Conservation (phyloP, 1,284 basidiomycete species). For the Naganishia albida region DNA sequence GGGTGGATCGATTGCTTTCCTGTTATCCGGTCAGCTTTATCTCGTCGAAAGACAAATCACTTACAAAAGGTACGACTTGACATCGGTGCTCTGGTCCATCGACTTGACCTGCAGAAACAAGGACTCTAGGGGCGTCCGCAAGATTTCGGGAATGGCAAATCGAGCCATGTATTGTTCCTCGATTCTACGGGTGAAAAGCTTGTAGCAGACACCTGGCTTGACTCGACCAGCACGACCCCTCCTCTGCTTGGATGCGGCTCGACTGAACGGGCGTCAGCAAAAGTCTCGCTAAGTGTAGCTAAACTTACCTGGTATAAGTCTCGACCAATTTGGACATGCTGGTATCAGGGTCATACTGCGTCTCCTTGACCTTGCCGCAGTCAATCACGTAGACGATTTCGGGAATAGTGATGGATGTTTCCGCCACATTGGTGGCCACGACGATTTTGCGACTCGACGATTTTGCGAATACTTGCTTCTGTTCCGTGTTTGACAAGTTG, state of each 20-base stretch:
- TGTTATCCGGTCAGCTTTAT: conserved; percentile 54
- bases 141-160: conserved; percentile 83
- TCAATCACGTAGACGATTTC: conserved; percentile 85
- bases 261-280: conserved; percentile 53
- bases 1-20: conserved; percentile 81
- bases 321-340: conserved; percentile 77
- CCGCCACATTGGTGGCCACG: conserved; percentile 78
- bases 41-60: conserved; percentile 13
- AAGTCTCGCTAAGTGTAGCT: not conserved
- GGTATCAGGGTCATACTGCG: conserved; percentile 72
- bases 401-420: conserved; percentile 94
- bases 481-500: conserved; percentile 82
- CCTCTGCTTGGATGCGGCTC: conserved; percentile 79
- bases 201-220: conserved; percentile 74
- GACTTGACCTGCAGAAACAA: conserved; percentile 81
- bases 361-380: conserved; percentile 86
- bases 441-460: conserved; percentile 78
- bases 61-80: conserved; percentile 61
- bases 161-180: conserved; percentile 70
- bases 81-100: conserved; percentile 74
- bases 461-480: conserved; percentile 77
- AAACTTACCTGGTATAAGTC: conserved; percentile 56
- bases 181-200: conserved; percentile 72
- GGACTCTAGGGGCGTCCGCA: conserved; percentile 82
- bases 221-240: conserved; percentile 89